Base-by-base conservation (phyloP, 1,284 basidiomycete species). In the Fomitopsis pinicola region DNA sequence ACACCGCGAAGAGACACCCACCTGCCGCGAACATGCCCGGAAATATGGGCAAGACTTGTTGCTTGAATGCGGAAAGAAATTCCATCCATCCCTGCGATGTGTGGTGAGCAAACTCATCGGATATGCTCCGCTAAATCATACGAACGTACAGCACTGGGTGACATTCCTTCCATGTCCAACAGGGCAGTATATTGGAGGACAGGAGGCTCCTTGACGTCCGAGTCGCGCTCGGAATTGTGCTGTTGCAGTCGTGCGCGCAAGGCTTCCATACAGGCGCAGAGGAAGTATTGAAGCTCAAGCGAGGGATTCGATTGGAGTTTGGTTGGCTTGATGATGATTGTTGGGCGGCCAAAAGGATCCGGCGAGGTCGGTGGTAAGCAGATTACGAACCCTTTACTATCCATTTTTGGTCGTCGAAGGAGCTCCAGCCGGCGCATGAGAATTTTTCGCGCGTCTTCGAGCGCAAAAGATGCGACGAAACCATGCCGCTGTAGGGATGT, bases 11-110 rank as follows among this genome's bases (percentile, higher is more conserved):
- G 10, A 53, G 22, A n/a, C 30, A 73, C 79, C 66, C 71, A 88
- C 89, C 87, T 69, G 87, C 86, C 42, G 85, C 89, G 46, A 93
- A 76, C 83, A 92, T 83, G 57, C 91, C 91, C 52, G 92, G 89
- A 75, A 87, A 93, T 60, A 84, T 82, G 36, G 88, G 88, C 53
- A 86, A 78, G 30, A 88, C 75, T 68, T 91, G 86, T 66, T 83
- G 80, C 62, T 86, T 68, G 55, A 82, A 80, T 87, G 87, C 91
- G 30, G 80, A 77, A 45, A 88, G 75, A 12, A 89, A 70, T 62
- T 90, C 86, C 42, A 86, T 68, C 66, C 82, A 83, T 85, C 90
- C 69, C 60, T 66, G 52, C 17, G 33, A 9, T 7, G 4, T 52
- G 59, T 54, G 64, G 4, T 58, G 19, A 28, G 44, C 35, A 50